A percentile compares a stretch with the other conserved stretches of the same genome.
These are phyloP conservation scores for Leccinum disarticulatum DNA, from an alignment of 768 basidiomycete species.

Conservation along the genomic window DNA sequence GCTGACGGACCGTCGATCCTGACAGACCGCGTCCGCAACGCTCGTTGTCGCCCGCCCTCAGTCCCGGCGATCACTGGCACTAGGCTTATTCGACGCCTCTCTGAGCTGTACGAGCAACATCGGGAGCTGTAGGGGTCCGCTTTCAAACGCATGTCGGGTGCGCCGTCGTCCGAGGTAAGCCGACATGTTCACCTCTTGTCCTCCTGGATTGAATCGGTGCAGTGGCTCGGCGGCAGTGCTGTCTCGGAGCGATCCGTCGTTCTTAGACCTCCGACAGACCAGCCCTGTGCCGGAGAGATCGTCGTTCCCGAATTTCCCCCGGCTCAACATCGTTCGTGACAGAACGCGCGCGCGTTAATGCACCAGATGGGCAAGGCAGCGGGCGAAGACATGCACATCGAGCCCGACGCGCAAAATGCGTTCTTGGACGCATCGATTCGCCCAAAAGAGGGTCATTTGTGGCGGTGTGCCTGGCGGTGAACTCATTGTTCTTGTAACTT, in stretches of 20 bases:
- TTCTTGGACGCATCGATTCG: conserved; percentile 77
- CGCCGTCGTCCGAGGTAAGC: conserved; percentile 52
- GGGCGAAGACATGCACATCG: conserved; percentile 73
- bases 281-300: background rate
- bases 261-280: conserved; percentile 54
- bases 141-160: too few species aligned
- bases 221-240: conserved; percentile 48
- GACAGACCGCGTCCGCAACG: conserved; percentile 15
- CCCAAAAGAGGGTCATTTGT: conserved; percentile 82
- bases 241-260: conserved; percentile 37
- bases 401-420: conserved; percentile 82
- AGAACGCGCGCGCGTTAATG: conserved; percentile 82
- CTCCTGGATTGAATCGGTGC: background rate
- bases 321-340: background rate
- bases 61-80: conserved; percentile 45
- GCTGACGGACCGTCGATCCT: background rate
- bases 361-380: conserved; percentile 76
- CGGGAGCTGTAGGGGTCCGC: conserved; percentile 50
- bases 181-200: conserved; percentile 14
- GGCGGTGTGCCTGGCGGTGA: conserved; percentile 96
- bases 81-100: conserved; percentile 69
- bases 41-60: conserved; percentile 53
- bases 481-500: conserved; percentile 23
- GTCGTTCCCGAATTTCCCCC: background rate
- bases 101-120: conserved; percentile 48